Base-by-base conservation (phyloP, 192 early-diverging fungal genomes). In the Allomyces macrogynus region DNA sequence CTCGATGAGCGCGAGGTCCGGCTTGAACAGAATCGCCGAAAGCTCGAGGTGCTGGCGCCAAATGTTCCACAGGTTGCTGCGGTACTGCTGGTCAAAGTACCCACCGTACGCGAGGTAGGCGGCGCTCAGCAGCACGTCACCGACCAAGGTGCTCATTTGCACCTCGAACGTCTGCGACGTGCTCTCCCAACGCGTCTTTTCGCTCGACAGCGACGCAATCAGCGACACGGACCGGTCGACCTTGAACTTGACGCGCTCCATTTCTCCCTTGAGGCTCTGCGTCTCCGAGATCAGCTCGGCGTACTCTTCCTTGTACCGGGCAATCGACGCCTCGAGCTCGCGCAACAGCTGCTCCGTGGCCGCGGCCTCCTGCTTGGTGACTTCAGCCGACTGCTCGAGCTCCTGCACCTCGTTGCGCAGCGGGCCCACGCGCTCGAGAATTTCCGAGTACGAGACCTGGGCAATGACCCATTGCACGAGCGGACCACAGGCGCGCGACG, bases 81-180 rank as follows among this genome's bases (percentile, higher is more conserved):
- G 86, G 71, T 95, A 87, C 65, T 89, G 86, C 78, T 98, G 95
- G 79, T 97, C 94, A 80, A 97, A 98, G 81, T 87, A 91, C 20
- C 97, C 97, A 43, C 84, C 92, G 69, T 99, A 99, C 1, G 95
- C 89, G 26, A 97, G 74, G 75, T 96, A 91, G n/a, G 93, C 97
- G 0, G 91, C 79, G 7, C 89, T 85, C 57, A 98, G 73, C 24
- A 99, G 71, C 20, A 93, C 90, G 69, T 99, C 97, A 64, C 97
- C 97, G 24, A 97, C 91, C 61, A 98, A 88, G 14, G 97, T 99
- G 5, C 86, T 88, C 94, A 99, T 98, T 75, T 97, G 92, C 24
- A 77, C 82, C 65, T 87, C 91, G 69, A 99, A 97, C 10, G 92
- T 84, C 63, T 88, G 83, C 68, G 91, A 91, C 23, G 90, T 85